Base-by-base conservation (phyloP, 805 yeast species). In the Scheffersomyces ergatensis region DNA sequence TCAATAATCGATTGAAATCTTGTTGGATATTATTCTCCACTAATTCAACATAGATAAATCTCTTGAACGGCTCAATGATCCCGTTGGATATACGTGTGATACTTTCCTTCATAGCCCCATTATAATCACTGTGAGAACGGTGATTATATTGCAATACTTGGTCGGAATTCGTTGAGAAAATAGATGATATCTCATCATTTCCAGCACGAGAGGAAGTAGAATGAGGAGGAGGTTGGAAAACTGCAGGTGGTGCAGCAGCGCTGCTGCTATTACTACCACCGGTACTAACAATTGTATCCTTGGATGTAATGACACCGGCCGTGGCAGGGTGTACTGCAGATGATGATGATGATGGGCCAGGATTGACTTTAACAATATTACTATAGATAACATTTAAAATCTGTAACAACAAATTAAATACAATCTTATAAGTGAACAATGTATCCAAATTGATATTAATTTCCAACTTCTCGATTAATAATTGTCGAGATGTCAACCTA, bases 391-490 rank as follows among this genome's bases (percentile, higher is more conserved):
- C 56, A 14, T 46, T 46, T 33, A 57, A 60, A 21, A 69, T 54
- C 39, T 49, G 51, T 13, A 55, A 38, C 3, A 69, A 38, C 29
- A 70, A 44, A 45, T 59, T 53, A 21, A 69, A 47, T 35, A 65
- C 51, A 34, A 60, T 60, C 46, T 64, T 67, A 50, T 57, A 63
- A 7, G 65, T 64, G 46, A 70, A 70, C 32, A 70, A 47, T 16
- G 54, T 59, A 46, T 70, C 76, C 37, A 70, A 55, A 21, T 57
- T 49, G 33, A 70, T 69, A 42, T 69, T 70, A 35, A 70, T 65
- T 44, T 70, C 76, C 32, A 70, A 53, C 50, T 70, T 70, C 42
- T 70, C 76, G 17, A 70, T 67, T 30, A 66, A 55, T 32, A 70
- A 55, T 40, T 70, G 76, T 29, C 60, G 58, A 14, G 74, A 63